Base-by-base conservation (phyloP, 495 filamentous ascomycete genomes). In the Tuber melanosporum region DNA sequence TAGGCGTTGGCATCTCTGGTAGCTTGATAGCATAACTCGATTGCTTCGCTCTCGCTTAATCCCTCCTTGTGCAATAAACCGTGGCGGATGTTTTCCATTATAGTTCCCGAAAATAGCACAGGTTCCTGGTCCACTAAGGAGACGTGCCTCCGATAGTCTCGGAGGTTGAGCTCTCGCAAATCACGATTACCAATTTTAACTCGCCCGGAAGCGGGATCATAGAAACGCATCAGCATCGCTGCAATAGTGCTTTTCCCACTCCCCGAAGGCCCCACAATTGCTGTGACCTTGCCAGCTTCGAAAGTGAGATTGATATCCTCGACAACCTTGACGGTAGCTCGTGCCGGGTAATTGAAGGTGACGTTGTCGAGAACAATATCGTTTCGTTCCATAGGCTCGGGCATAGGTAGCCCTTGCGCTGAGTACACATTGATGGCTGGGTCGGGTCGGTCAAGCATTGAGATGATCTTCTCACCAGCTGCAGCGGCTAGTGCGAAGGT, bases 181-280 rank as follows among this genome's bases (percentile, higher is more conserved):
- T 89, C 84, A 12, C 86, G 84, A 14, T 86, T 88, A 71, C 89
- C 89, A 9, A 93, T 84, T 4, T 83, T 75, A 52, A 92, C 85
- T 14, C 84, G 85, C 1, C 88, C 88, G 52, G 82, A 85, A 41
- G 86, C 84, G 82, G 49, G 84, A n/a, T 89, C 88, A 75, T 89
- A 89, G 71, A 91, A 82, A 17, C 90, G 84, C 32, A 87, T 86
- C 2, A 90, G 78, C 15, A 92, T 82, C 14, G 87, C 86, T 0
- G 88, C 87, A 44, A 92, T 85, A 10, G 91, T 93, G 4, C 90
- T 91, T 79, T 93, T 93, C n/a, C 91, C 91, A 76, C 88, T 89
- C 36, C 91, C 91, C 20, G 91, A 92, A 17, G 90, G 84, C 22
- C 91, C 91, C 10, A 93, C 90, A 62, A 93, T 87, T 1, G 90